phyloP scores from a whole-genome alignment of 2,329 filamentous ascomycete species.

The Thielaviopsis populi region DNA sequence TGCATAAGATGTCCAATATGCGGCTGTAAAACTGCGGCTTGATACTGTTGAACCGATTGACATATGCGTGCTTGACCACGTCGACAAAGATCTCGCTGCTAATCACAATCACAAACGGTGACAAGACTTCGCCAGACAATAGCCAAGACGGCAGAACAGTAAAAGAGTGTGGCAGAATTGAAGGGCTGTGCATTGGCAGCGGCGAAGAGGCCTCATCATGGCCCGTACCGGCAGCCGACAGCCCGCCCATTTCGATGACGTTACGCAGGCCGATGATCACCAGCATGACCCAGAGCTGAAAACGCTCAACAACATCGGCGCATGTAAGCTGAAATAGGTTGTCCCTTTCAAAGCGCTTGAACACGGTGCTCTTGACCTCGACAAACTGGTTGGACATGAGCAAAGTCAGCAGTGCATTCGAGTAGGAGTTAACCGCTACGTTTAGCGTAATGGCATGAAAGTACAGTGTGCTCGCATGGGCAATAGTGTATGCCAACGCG shows the following conservation, averaged over 20 bases:
- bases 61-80: constrained; percentile 93
- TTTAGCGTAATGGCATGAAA: constrained; percentile 97
- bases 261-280: constrained; percentile 93
- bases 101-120: constrained; percentile 84
- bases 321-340: constrained; percentile 94
- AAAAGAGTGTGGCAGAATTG: constrained; percentile 79
- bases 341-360: constrained; percentile 97
- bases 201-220: constrained; percentile 20
- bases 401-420: constrained; percentile 82
- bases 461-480: constrained; percentile 77
- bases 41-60: constrained; percentile 96
- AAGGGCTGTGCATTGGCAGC: constrained; percentile 49
- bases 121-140: constrained; percentile 68
- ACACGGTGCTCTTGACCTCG: constrained; percentile 95
- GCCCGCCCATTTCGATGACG: constrained; percentile 82
- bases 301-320: constrained; percentile 90
- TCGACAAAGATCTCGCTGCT: constrained; percentile 96
- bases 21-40: constrained; percentile 79
- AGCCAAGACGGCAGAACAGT: constrained; percentile 72
- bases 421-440: constrained; percentile 96
- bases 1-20: constrained; percentile 84
- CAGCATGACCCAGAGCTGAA: constrained; percentile 95
- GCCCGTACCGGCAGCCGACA: constrained; percentile 42
- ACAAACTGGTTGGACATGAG: constrained; percentile 96
- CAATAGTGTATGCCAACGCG: constrained; percentile 71